Evolutionary conservation across 495 filamentous ascomycete genomes (phyloP).

Genomic region (Cudoniella acicularis): DNA sequence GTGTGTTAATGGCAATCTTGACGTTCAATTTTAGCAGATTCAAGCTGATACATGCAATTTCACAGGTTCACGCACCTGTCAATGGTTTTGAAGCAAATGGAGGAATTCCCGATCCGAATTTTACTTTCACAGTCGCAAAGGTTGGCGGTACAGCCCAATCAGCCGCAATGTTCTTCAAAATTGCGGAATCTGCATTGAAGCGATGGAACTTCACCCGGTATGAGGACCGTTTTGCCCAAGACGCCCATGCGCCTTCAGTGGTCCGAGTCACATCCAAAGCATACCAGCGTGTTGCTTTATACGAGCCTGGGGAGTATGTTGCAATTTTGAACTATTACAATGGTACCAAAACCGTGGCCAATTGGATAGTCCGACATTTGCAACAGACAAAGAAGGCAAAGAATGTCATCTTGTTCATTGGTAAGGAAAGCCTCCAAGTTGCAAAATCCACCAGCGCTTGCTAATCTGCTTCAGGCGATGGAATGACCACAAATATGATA

Average conservation of each 20-base stretch:
- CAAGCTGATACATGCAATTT: neutral
- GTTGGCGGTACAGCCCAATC: conserved; percentile 42
- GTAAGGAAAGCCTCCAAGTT: conserved; percentile 24
- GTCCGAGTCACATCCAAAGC: conserved; percentile 70
- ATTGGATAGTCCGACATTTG: conserved; percentile 67
- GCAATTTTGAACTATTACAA: conserved; percentile 68
- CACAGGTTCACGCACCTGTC: conserved; percentile 60
- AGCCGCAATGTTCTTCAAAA: conserved; percentile 56
- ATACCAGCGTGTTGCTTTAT: conserved; percentile 62
- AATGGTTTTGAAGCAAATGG: conserved; percentile 68
- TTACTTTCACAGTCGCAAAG: conserved; percentile 65
- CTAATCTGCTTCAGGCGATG: conserved; percentile 41
- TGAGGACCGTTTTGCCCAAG: conserved; percentile 68
- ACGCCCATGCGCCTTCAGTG: conserved; percentile 56
- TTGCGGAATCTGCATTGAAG: conserved; percentile 55
- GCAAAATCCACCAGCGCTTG: too few relatives aligned
- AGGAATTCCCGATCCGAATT: conserved; percentile 58
- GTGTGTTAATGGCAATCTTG: neutral
- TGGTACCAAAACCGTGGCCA: conserved; percentile 57
- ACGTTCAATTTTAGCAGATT: neutral
- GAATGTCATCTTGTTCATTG: conserved; percentile 75
- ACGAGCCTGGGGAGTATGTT: conserved; percentile 67
- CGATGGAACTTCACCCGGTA: conserved; percentile 69
- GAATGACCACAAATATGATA: conserved; percentile 80
- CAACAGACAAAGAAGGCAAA: conserved; percentile 62